Conservation (phyloP, 129 eudicot species). For the Arctium minus region DNA sequence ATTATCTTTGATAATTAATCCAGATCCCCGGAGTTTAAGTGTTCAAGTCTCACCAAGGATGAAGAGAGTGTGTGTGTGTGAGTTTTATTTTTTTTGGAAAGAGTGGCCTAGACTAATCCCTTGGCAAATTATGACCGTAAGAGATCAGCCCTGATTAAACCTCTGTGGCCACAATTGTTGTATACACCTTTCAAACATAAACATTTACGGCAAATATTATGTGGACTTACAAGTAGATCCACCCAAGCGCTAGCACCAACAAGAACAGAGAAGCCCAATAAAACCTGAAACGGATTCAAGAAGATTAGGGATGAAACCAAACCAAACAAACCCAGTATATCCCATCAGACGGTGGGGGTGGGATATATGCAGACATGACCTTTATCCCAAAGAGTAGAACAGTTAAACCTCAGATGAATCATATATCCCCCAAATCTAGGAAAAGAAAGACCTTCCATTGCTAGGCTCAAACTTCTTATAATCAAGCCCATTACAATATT, state of each 20-base stretch:
- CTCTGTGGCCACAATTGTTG: too few relatives aligned
- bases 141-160: too few relatives aligned
- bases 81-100: too few relatives aligned
- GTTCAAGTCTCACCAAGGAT: neutral
- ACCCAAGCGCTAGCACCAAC: slow-evolving; percentile 99
- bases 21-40: neutral
- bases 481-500: neutral
- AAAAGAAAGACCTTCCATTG: neutral
- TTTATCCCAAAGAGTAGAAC: neutral
- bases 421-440: neutral
- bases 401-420: neutral
- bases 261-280: slow-evolving; percentile 90
- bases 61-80: neutral
- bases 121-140: too few relatives aligned
- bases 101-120: too few relatives aligned
- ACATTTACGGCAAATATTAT: neutral
- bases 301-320: neutral
- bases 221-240: slow-evolving; percentile 71
- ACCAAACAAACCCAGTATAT: neutral
- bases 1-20: neutral
- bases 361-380: neutral
- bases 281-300: slow-evolving; percentile 55
- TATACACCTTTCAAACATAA: neutral
- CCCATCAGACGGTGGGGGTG: neutral
- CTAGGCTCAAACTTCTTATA: neutral